Evolutionary conservation across 208 protist species (phyloP), one percentile per base, ranked within the genome.

Genomic region (Crithidia thermophila): DNA sequence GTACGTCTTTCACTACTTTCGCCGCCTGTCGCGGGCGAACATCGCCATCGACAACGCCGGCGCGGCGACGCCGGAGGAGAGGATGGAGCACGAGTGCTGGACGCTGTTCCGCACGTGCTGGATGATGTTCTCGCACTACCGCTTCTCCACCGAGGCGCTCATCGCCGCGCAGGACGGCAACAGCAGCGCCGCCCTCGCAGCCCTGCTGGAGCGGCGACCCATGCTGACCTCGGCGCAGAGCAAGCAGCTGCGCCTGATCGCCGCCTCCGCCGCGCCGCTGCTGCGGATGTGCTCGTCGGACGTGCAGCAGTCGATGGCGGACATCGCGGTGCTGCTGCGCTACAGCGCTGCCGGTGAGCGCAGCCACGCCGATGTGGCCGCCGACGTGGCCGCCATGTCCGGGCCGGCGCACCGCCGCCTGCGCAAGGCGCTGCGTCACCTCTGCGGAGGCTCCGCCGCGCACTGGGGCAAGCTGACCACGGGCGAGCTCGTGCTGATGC

Each of bases 51-150:
- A 77, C 36, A 52, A 52, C 16, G 52, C 20, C n/a, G 55, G 18
- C 11, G 59, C 58, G 21, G 25, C 27, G 43, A 60, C 69, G 28
- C 45, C 58, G 3, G 73, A 66, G 42, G 62, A 77, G 27, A n/a
- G 67, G 43, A 68, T 69, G 66, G 63, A 71, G 20, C 43, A 56
- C 30, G 63, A 77, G 56, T 62, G 71, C 14, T 66, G 81, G 55
- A 52, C 64, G 4, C 69, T 79, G 42, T 88, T 95, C 71, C 90
- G 86, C 59, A 81, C 86, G 8, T 90, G 68, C 33, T 95, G 90
- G 90, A 65, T 95, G 52, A 81, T 95, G 75, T 53, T 92, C 16
- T 80, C 82, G 23, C 82, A 90, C 78, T 95, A 95, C 74, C 77
- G 81, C 33, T 86, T 90, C 59, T 86, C 84, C 16, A 56, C 53